Conservation (phyloP, 306 rosid genomes). For the Gynostemma pentaphyllum region DNA sequence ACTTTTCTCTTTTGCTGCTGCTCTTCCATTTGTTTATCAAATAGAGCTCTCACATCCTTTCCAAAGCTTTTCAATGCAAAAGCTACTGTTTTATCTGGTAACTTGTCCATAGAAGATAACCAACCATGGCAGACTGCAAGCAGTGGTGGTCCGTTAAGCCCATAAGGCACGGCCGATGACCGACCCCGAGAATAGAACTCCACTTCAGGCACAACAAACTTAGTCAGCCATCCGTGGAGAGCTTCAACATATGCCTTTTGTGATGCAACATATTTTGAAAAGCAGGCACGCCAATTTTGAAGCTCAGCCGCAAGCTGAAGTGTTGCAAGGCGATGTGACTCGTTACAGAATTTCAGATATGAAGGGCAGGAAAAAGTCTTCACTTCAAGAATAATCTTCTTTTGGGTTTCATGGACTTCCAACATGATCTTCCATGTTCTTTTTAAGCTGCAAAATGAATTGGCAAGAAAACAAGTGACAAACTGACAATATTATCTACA, state of each 20-base stretch:
- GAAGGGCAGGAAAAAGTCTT: conserved; percentile 51
- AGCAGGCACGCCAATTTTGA: conserved; percentile 65
- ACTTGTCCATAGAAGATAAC: conserved; percentile 54
- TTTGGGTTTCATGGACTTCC: conserved; percentile 87
- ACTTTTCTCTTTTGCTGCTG: conserved; percentile 81
- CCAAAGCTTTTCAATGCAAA: conserved; percentile 46
- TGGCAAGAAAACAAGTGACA: conserved; percentile 16
- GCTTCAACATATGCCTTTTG: conserved; percentile 77
- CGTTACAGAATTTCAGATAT: conserved; percentile 54
- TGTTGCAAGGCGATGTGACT: conserved; percentile 66
- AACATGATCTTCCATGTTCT: conserved; percentile 73
- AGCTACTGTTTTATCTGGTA: conserved; percentile 53
- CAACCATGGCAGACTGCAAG: conserved; percentile 64
- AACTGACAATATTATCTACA: not conserved
- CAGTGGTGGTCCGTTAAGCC: conserved; percentile 59
- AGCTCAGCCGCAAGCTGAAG: conserved; percentile 70
- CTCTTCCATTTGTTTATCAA: conserved; percentile 69
- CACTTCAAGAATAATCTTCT: conserved; percentile 67
- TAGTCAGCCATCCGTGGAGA: conserved; percentile 75
- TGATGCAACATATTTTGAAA: conserved; percentile 51
- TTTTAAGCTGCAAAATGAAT: conserved; percentile 48
- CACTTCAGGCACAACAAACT: conserved; percentile 71
- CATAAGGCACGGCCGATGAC: conserved; percentile 28
- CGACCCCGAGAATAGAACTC: conserved; percentile 58
- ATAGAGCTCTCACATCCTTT: conserved; percentile 58